These are phyloP conservation scores for Talaromyces piceae DNA, from an alignment of 2,329 filamentous ascomycete species.

Conservation along the genomic window DNA sequence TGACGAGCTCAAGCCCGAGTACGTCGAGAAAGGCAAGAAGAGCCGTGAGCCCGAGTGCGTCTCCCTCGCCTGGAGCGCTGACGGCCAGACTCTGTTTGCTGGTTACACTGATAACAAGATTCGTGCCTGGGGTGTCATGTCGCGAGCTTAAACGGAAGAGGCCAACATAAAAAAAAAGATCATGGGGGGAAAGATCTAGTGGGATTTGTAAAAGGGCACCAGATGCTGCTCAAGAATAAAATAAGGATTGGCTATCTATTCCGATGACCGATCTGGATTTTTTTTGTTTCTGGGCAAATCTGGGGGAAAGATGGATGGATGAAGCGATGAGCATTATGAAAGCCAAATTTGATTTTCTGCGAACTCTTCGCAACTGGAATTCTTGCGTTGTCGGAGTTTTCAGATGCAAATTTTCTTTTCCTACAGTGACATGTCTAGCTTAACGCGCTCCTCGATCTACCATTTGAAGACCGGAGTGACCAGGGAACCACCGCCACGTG, in stretches of 20 bases:
- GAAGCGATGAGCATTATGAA: slow-evolving; percentile 32
- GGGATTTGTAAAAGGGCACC: slow-evolving; percentile 1
- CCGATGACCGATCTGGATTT: slow-evolving; percentile 11
- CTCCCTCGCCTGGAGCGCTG: slow-evolving; percentile 92
- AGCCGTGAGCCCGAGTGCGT: slow-evolving; percentile 98
- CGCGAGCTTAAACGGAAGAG: slow-evolving; percentile 65
- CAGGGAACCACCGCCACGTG: slow-evolving; percentile 23
- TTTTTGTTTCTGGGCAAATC: slow-evolving; percentile 7
- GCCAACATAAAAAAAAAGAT: too few species aligned
- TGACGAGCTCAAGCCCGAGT: slow-evolving; percentile 98
- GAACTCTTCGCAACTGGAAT: slow-evolving; percentile 3
- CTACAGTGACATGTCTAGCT: slow-evolving; percentile 32
- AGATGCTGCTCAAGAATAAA: slow-evolving; percentile 16
- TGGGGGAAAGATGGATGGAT: slow-evolving; percentile 28
- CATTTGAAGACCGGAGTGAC: slow-evolving; percentile 28
- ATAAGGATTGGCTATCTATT: slow-evolving; percentile 11
- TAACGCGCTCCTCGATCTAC: slow-evolving; percentile 22
- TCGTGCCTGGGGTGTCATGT: slow-evolving; percentile 96
- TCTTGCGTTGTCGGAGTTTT: not conserved
- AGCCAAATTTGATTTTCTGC: slow-evolving; percentile 4
- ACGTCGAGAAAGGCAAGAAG: slow-evolving; percentile 95
- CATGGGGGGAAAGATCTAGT: slow-evolving; percentile 9
- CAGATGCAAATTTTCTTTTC: slow-evolving; percentile 2
- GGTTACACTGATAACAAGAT: slow-evolving; percentile 99
- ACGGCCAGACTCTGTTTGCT: slow-evolving; percentile 98